Conservation (phyloP, 2,329 filamentous ascomycete species). For the Byssoonygena ceratinophila region DNA sequence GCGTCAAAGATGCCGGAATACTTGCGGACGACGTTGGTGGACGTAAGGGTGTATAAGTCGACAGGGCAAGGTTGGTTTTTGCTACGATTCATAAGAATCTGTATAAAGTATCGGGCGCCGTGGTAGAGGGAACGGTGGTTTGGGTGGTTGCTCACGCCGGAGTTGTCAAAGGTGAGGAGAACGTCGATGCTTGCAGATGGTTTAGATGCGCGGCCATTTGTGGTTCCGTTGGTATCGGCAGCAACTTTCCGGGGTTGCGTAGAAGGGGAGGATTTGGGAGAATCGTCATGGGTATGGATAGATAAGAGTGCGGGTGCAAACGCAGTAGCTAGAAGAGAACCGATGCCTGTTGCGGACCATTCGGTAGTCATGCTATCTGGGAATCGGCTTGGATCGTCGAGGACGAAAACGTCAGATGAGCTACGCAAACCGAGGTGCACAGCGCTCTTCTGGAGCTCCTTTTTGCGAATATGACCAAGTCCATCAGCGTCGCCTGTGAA, state of each 20-base stretch:
- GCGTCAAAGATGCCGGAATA: slow-evolving; percentile 69
- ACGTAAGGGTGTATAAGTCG: slow-evolving; percentile 72
- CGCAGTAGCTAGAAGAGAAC: slow-evolving; percentile 56
- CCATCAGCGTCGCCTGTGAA: slow-evolving; percentile 70
- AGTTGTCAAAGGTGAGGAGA: slow-evolving; percentile 79
- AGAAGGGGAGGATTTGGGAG: slow-evolving; percentile 21
- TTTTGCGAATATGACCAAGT: slow-evolving; percentile 68
- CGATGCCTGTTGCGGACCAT: slow-evolving; percentile 64
- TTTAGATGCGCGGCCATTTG: slow-evolving; percentile 28
- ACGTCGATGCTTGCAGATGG: slow-evolving; percentile 58
- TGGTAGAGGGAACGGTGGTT: slow-evolving; percentile 87
- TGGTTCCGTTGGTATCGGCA: slow-evolving; percentile 5
- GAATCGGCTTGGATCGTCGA: slow-evolving; percentile 66
- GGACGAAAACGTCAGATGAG: slow-evolving; percentile 71
- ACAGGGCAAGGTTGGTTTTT: slow-evolving; percentile 61
- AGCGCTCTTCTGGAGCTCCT: slow-evolving; percentile 73
- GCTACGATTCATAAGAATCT: slow-evolving; percentile 51
- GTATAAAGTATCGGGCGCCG: slow-evolving; percentile 65
- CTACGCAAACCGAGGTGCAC: slow-evolving; percentile 61
- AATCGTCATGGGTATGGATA: slow-evolving; percentile 18
- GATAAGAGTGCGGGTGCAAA: slow-evolving; percentile 56
- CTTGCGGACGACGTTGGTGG: slow-evolving; percentile 64
- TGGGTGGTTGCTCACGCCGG: slow-evolving; percentile 74
- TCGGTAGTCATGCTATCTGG: slow-evolving; percentile 75
- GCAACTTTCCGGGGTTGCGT: slow-evolving; percentile 8